Percentiles rank a stretch among this genome's conserved stretches.
These are phyloP conservation scores for Erodium trifolium DNA, from an alignment of 441 rosid species.

Conservation along the genomic window DNA sequence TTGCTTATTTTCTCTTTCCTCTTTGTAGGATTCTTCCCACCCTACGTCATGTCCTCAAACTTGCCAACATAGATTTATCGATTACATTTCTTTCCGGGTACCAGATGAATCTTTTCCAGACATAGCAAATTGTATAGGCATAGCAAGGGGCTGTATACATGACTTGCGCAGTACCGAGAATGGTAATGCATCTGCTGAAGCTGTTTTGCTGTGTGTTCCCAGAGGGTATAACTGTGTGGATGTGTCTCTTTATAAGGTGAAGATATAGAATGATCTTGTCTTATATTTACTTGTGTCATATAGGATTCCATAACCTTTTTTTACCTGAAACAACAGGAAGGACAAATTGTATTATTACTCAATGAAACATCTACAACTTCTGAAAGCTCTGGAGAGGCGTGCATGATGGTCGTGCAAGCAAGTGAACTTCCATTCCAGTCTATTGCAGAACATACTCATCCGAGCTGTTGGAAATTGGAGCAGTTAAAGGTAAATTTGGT, in stretches of 20 bases:
- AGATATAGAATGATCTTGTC: constrained; percentile 13
- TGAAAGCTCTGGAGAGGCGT: constrained; percentile 60
- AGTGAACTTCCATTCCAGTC: constrained; percentile 57
- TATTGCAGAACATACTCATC: constrained; percentile 37
- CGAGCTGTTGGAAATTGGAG: constrained; percentile 42
- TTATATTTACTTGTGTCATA: not conserved
- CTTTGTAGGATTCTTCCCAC: constrained; percentile 35
- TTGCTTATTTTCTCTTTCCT: constrained; percentile 13
- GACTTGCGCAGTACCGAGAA: constrained; percentile 27
- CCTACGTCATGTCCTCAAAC: constrained; percentile 29
- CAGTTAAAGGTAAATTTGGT: constrained; percentile 50
- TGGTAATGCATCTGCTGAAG: constrained; percentile 54
- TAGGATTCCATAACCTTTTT: constrained; percentile 20
- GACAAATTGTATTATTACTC: constrained; percentile 57
- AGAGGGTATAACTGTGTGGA: constrained; percentile 59
- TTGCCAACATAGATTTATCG: constrained; percentile 36
- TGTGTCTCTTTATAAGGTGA: constrained; percentile 78
- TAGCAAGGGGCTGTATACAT: constrained; percentile 53
- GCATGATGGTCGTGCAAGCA: constrained; percentile 63
- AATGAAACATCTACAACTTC: constrained; percentile 35
- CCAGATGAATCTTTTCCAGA: constrained; percentile 45
- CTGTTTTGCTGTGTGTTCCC: constrained; percentile 54
- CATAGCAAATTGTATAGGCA: constrained; percentile 50
- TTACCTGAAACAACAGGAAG: constrained; percentile 41
- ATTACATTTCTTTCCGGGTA: constrained; percentile 65